Percentiles rank a stretch among this genome's conserved stretches.
Evolutionary conservation across 1,284 basidiomycete genomes (phyloP).

Genomic region (Tranzscheliella williamsii): DNA sequence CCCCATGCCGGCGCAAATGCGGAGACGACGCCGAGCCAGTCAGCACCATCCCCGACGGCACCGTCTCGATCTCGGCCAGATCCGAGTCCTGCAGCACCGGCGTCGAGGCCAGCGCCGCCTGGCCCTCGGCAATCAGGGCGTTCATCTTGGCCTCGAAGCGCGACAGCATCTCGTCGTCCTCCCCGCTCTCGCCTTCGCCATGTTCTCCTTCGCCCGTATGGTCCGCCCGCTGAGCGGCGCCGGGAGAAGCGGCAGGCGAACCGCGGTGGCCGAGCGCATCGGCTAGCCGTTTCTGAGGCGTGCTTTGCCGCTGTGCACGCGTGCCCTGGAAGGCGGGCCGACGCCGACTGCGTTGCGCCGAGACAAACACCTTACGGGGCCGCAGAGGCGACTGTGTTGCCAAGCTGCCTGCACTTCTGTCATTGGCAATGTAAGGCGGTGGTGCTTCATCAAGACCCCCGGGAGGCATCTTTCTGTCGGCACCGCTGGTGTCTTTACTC

Average conservation of each 20-base stretch:
- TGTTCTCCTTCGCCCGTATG: neutral
- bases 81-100: conserved; percentile 32
- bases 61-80: conserved; percentile 20
- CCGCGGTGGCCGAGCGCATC: conserved; percentile 4
- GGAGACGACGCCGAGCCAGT: conserved; percentile 5
- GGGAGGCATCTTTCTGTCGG: neutral
- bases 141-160: conserved; percentile 44
- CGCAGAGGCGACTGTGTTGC: conserved; percentile 9
- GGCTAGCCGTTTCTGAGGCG: conserved; percentile 12
- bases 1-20: too few relatives aligned
- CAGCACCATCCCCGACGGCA: conserved; percentile 7
- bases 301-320: conserved; percentile 15
- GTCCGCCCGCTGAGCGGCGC: neutral
- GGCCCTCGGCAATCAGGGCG: conserved; percentile 41
- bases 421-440: conserved; percentile 21
- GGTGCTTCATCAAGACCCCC: conserved; percentile 34
- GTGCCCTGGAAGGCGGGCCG: conserved; percentile 26
- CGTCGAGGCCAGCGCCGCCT: conserved; percentile 38
- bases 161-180: conserved; percentile 36
- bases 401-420: neutral
- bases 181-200: conserved; percentile 17
- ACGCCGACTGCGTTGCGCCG: conserved; percentile 24
- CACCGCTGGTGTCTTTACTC: conserved; percentile 1
- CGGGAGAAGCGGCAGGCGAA: neutral
- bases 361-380: conserved; percentile 32